These are phyloP conservation scores for Aspergillus novofumigatus DNA, from an alignment of 2,329 filamentous ascomycete species.

Conservation along the genomic window DNA sequence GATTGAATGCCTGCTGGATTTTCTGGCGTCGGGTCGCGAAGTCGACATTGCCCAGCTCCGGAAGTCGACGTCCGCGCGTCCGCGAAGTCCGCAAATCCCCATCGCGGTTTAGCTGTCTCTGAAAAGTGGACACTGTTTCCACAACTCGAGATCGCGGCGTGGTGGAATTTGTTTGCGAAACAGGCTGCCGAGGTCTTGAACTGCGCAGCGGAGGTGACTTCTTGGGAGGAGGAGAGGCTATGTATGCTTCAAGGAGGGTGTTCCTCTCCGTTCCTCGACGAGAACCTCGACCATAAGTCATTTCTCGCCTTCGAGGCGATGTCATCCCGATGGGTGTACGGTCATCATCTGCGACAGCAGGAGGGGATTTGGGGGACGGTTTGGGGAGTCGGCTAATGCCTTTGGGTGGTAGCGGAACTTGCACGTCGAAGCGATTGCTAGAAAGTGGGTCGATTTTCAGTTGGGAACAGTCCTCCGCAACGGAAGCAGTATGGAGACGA, in stretches of 20 bases:
- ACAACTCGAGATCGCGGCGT: slow-evolving; percentile 63
- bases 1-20: slow-evolving; percentile 80
- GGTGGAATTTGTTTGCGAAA: slow-evolving; percentile 69
- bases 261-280: slow-evolving; percentile 47
- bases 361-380: slow-evolving; percentile 30
- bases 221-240: slow-evolving; percentile 65
- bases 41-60: slow-evolving; percentile 71
- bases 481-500: slow-evolving; percentile 37
- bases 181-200: slow-evolving; percentile 73
- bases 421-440: slow-evolving; percentile 23
- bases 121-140: slow-evolving; percentile 51
- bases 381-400: slow-evolving; percentile 40
- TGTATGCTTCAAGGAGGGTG: slow-evolving; percentile 66
- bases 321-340: slow-evolving; percentile 28
- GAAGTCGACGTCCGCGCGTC: slow-evolving; percentile 43
- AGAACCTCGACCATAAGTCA: slow-evolving; percentile 29
- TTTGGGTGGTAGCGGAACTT: slow-evolving; percentile 35
- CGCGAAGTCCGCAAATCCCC: slow-evolving; percentile 29
- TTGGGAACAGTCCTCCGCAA: slow-evolving; percentile 38
- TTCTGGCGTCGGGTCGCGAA: slow-evolving; percentile 77
- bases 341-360: slow-evolving; percentile 22
- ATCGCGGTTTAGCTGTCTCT: slow-evolving; percentile 32
- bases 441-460: slow-evolving; percentile 34
- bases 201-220: slow-evolving; percentile 75
- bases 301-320: slow-evolving; percentile 33